Base-by-base conservation (phyloP, 1,284 basidiomycete genomes). In the Papiliotrema nemorosa region DNA sequence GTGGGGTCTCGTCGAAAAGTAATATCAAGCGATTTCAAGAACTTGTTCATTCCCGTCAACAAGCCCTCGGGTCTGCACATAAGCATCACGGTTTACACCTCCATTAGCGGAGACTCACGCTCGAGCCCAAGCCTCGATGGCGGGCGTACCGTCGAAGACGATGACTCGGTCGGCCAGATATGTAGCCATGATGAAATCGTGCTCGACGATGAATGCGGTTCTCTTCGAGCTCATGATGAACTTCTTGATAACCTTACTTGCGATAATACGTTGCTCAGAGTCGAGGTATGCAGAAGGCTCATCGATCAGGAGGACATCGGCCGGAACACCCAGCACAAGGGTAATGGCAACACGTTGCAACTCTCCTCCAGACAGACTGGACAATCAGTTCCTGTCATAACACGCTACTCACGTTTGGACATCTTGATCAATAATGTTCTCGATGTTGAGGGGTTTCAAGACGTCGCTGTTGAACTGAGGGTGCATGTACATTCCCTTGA, bases 151-250 rank as follows among this genome's bases (percentile, higher is more conserved):
- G 69, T 90, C 86, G 67, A 93, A 97, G 16, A 97, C 90, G 59
- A 97, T 94, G 64, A 97, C 93, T 55, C 92, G 87, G 72, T 97
- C 93, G 43, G 92, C 91, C 51, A 97, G 86, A 73, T 97, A 97
- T 3, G 92, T 94, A 3, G 92, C 90, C 75, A 76, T 74, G 62
- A 72, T 74, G 76, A 96, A 96, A 78, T 97, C 92, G 83, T 96
- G 92, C 80, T 96, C 92, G 66, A 96, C 94, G 63, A 97, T 82
- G 73, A 97, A 96, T 0, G 93, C 93, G 0, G 92, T 96, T 78
- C 93, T 91, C 80, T 96, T 94, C 14, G 90, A 83, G 63, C 91
- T 86, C 41, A 97, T 83, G 67, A 97, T 88, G 75, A 93, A 96
- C 52, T 91, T 84, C 77, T 97, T 97, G 78, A 97, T 97, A 67